Evolutionary conservation across 2,329 filamentous ascomycete species (phyloP).

Genomic region (Fonsecaea nubica): DNA sequence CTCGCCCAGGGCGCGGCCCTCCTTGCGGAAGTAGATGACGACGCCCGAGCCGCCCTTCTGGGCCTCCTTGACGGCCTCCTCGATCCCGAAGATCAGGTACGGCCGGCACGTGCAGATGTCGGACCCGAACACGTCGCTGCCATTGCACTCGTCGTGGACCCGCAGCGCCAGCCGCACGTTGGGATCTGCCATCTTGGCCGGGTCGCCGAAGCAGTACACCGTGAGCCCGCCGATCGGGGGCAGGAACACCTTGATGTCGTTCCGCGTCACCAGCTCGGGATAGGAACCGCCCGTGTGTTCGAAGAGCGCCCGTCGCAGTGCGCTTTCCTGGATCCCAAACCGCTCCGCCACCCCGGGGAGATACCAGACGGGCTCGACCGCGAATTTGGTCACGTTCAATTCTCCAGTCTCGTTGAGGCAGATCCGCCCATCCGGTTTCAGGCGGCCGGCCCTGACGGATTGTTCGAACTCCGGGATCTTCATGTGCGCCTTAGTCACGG

Average conservation of each 20-base stretch:
- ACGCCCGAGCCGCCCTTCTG: constrained; percentile 92
- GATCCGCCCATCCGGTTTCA: constrained; percentile 84
- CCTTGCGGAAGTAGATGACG: constrained; percentile 98
- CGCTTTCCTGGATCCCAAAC: constrained; percentile 92
- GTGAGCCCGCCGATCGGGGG: constrained; percentile 95
- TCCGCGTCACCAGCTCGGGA: constrained; percentile 92
- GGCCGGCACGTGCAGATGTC: constrained; percentile 95
- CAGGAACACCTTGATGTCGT: constrained; percentile 93
- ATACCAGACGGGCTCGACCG: constrained; percentile 93
- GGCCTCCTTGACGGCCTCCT: constrained; percentile 96
- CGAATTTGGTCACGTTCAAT: constrained; percentile 92
- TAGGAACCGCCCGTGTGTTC: constrained; percentile 96
- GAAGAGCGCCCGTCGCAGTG: constrained; percentile 83
- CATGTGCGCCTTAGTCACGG: constrained; percentile 92
- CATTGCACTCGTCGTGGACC: constrained; percentile 90
- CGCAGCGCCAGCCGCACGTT: constrained; percentile 80
- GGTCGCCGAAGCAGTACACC: constrained; percentile 96
- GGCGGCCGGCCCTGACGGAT: constrained; percentile 77
- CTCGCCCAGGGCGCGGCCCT: constrained; percentile 91
- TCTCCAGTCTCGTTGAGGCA: constrained; percentile 86
- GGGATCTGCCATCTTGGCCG: constrained; percentile 89
- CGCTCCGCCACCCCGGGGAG: constrained; percentile 85
- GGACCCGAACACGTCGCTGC: constrained; percentile 95
- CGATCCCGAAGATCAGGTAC: constrained; percentile 95
- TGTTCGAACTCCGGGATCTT: constrained; percentile 93